phyloP scores from a whole-genome alignment of 352 stramenopile species.

The Blastocystis sp. region DNA sequence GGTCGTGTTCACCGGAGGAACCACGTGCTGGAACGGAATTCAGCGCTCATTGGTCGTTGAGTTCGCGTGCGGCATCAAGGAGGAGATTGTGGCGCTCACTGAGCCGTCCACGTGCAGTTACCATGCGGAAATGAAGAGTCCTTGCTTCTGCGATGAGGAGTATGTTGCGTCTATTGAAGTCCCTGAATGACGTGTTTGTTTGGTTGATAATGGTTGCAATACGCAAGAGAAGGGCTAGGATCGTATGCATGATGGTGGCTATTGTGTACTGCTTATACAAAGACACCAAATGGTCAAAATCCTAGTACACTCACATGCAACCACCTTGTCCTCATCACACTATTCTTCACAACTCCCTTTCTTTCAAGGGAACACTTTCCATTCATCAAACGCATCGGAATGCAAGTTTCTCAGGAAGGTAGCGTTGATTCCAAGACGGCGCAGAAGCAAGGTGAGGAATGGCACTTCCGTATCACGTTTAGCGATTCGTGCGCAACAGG shows the following conservation, averaged over 20 bases:
- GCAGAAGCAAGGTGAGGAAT: not conserved
- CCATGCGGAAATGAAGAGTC: constrained; percentile 45
- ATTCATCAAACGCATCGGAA: not conserved
- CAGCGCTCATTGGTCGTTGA: not conserved
- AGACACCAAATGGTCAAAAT: too few relatives aligned
- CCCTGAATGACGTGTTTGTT: not conserved
- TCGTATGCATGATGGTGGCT: too few relatives aligned
- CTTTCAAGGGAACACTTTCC: too few relatives aligned
- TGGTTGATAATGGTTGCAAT: not conserved
- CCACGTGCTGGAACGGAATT: constrained; percentile 48
- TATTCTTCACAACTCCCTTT: not conserved
- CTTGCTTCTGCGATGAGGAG: constrained; percentile 50
- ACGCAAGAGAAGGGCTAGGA: too few relatives aligned
- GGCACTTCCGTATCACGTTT: not conserved
- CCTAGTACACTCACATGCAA: too few relatives aligned
- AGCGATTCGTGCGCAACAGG: constrained; percentile 44
- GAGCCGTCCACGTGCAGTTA: constrained; percentile 41
- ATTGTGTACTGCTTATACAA: too few relatives aligned
- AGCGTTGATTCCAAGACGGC: not conserved
- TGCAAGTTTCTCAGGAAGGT: not conserved
- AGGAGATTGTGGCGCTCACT: constrained; percentile 42
- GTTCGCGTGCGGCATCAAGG: constrained; percentile 15
- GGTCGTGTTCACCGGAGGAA: not conserved
- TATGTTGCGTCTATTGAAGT: not conserved
- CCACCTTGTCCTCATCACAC: not conserved